Evolutionary conservation across 2,329 filamentous ascomycete genomes (phyloP).

Genomic region (Pyrenophora seminiperda): DNA sequence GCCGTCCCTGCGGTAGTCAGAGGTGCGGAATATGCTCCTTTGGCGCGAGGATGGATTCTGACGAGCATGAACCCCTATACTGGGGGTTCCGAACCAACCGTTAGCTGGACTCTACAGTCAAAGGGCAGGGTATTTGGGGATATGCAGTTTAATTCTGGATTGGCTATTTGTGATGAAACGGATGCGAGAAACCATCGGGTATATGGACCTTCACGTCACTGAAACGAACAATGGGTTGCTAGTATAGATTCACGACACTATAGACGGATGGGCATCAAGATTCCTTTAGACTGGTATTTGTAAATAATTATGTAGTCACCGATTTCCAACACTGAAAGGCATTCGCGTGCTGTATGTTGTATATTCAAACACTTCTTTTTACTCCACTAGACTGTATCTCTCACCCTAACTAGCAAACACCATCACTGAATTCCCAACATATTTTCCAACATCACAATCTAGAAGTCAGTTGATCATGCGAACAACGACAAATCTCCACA

Average conservation of each 20-base stretch:
- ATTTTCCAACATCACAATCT: no score
- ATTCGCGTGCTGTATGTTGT: no score
- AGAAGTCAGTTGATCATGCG: no score
- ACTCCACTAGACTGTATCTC: no score
- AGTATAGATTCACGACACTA: not conserved
- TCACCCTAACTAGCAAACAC: no score
- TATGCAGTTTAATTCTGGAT: conserved; percentile 20
- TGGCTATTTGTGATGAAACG: conserved; percentile 17
- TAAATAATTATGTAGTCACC: no score
- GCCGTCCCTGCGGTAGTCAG: conserved; percentile 39
- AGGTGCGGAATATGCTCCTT: conserved; percentile 17
- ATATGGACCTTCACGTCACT: conserved; percentile 24
- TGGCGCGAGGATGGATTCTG: conserved; percentile 48
- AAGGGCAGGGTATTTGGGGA: conserved; percentile 52
- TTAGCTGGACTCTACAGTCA: conserved; percentile 48
- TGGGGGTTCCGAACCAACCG: conserved; percentile 23
- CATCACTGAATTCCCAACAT: no score
- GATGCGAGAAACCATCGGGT: conserved; percentile 31
- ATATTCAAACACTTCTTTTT: no score
- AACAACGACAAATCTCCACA: no score
- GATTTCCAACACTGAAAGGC: no score
- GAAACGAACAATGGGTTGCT: not conserved
- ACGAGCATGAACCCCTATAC: conserved; percentile 40
- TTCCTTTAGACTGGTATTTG: no score
- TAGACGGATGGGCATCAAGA: no score